phyloP scores from a whole-genome alignment of 1,284 basidiomycete genomes.

The Puccinia triticina region DNA sequence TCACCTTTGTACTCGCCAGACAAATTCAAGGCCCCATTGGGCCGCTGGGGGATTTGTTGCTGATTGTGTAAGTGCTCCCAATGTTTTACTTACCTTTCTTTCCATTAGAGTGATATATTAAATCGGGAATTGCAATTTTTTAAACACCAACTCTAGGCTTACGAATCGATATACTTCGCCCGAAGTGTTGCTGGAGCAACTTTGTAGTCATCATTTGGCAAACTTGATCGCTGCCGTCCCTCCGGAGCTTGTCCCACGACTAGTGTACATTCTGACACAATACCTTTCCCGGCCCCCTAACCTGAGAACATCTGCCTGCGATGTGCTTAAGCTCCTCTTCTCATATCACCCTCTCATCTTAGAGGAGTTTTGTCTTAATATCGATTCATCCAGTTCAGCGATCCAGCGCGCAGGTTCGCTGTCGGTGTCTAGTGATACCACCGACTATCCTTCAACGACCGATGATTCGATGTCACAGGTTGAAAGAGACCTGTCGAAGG shows the following conservation, averaged over 20 bases:
- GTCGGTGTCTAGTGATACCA: neutral
- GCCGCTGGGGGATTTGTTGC: conserved; percentile 28
- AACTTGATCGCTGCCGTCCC: conserved; percentile 31
- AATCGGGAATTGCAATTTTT: neutral
- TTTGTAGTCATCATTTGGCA: conserved; percentile 46
- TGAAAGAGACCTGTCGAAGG: conserved; percentile 29
- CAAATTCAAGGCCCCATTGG: conserved; percentile 17
- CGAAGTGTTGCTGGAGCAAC: conserved; percentile 45
- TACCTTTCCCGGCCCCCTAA: conserved; percentile 27
- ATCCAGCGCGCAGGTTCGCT: conserved; percentile 8
- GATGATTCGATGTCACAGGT: conserved; percentile 44
- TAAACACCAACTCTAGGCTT: conserved; percentile 25
- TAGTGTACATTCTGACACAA: conserved; percentile 49
- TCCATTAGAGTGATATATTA: neutral
- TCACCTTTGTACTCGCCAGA: conserved; percentile 15
- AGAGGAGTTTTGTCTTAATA: conserved; percentile 44
- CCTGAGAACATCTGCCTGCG: conserved; percentile 32
- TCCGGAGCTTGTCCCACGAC: conserved; percentile 30
- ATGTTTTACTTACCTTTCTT: neutral
- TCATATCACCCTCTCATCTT: conserved; percentile 34
- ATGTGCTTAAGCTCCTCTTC: conserved; percentile 44
- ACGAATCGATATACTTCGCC: conserved; percentile 38
- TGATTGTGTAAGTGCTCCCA: conserved; percentile 33
- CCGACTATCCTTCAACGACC: neutral
- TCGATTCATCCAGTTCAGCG: conserved; percentile 2